These are phyloP conservation scores for Kalmanozyma brasiliensis DNA, from an alignment of 1,284 basidiomycete genomes.

Conservation along the genomic window DNA sequence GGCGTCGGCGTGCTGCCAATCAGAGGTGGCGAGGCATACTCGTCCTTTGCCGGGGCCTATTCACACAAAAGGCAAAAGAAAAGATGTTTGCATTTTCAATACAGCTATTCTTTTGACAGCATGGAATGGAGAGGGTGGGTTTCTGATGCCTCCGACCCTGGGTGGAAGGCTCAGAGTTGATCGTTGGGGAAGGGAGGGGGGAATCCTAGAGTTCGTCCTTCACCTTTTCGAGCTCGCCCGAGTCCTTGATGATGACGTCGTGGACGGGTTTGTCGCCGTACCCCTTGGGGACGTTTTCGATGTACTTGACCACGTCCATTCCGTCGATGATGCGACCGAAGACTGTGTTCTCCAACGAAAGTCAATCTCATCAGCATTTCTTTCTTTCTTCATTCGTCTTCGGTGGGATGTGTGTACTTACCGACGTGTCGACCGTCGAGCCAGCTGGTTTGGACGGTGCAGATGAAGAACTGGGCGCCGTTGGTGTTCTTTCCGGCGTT, in stretches of 20 bases:
- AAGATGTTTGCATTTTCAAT: not conserved
- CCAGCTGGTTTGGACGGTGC: slow-evolving; percentile 63
- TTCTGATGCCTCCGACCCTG: slow-evolving; percentile 4
- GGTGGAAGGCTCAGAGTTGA: not conserved
- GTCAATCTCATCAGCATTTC: slow-evolving; percentile 33
- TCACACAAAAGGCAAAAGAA: too few species aligned
- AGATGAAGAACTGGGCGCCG: slow-evolving; percentile 67
- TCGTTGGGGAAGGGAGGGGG: slow-evolving; percentile 1
- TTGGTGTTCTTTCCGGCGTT: slow-evolving; percentile 70
- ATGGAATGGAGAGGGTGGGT: not conserved
- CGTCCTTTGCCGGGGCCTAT: too few species aligned
- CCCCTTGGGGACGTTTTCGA: slow-evolving; percentile 61
- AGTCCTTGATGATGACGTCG: slow-evolving; percentile 56
- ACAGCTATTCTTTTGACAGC: too few species aligned
- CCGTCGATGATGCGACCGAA: slow-evolving; percentile 63
- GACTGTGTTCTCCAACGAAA: slow-evolving; percentile 28
- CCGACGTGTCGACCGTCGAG: slow-evolving; percentile 60
- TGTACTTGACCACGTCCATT: slow-evolving; percentile 62
- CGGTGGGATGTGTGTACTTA: slow-evolving; percentile 12
- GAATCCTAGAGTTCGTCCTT: slow-evolving; percentile 60
- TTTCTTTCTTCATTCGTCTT: too few species aligned
- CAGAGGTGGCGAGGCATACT: too few species aligned
- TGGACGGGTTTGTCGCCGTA: slow-evolving; percentile 55
- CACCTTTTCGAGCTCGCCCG: slow-evolving; percentile 58
- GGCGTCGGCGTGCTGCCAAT: too few species aligned